phyloP scores from a whole-genome alignment of 345 rosid genomes.

The Noccaea bulbosa region DNA sequence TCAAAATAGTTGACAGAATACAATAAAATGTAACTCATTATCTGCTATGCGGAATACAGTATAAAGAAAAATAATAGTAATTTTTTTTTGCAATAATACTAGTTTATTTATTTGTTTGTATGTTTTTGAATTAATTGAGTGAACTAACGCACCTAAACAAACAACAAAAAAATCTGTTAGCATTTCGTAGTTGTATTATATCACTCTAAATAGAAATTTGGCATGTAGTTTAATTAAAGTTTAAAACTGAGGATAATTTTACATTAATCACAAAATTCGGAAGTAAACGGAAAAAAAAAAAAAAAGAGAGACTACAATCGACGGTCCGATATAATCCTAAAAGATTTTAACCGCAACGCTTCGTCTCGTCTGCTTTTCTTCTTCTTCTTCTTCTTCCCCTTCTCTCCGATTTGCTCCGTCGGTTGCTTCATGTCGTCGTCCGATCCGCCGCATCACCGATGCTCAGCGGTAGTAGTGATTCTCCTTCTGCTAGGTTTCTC shows the following conservation, averaged over 20 bases:
- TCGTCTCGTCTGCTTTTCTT: neutral
- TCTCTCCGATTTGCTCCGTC: constrained; percentile 36
- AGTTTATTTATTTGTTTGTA: too few relatives aligned
- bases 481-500: constrained; percentile 34
- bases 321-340: constrained; percentile 20
- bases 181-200: neutral
- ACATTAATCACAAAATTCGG: neutral
- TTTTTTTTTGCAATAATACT: too few relatives aligned
- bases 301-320: constrained; percentile 1
- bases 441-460: constrained; percentile 32
- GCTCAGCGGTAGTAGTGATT: neutral
- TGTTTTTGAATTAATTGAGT: constrained; percentile 3
- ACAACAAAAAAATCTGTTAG: neutral
- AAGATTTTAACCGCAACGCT: constrained; percentile 22
- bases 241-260: neutral
- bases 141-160: neutral
- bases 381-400: neutral
- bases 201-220: neutral
- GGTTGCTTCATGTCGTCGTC: constrained; percentile 37
- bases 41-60: too few relatives aligned
- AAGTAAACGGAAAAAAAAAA: neutral
- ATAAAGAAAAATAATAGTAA: too few relatives aligned
- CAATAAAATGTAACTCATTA: too few relatives aligned
- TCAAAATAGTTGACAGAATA: too few relatives aligned
- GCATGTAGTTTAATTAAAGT: neutral